A percentile compares a stretch with the other conserved stretches of the same genome.
phyloP scores from a whole-genome alignment of 345 rosid species.

The Populus tremula region DNA sequence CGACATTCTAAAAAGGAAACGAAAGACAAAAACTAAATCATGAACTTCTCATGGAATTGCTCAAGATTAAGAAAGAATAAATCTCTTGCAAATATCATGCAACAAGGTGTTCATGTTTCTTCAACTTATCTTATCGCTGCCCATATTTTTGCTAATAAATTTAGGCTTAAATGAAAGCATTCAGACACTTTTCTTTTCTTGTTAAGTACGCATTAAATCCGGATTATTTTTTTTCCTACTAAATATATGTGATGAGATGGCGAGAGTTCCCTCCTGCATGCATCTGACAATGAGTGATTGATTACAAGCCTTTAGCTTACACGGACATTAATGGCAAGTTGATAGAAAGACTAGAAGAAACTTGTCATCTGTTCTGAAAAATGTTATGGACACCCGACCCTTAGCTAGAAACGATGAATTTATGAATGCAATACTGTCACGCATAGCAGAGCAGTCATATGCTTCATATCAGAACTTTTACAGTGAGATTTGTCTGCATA shows the following conservation, averaged over 20 bases:
- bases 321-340: neutral
- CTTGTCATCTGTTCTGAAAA: too few species aligned
- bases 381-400: neutral
- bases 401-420: neutral
- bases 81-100: neutral
- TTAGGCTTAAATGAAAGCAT: too few species aligned
- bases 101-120: neutral
- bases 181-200: too few species aligned
- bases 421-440: neutral
- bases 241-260: neutral
- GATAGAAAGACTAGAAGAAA: neutral
- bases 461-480: constrained; percentile 1
- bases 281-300: neutral
- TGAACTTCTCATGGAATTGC: neutral
- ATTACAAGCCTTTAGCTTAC: too few species aligned
- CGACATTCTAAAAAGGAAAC: neutral
- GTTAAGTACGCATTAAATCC: too few species aligned
- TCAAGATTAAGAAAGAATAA: neutral
- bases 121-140: too few species aligned
- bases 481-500: neutral
- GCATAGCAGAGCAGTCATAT: neutral
- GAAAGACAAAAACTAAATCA: neutral
- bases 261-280: neutral
- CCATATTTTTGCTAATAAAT: too few species aligned
- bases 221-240: too few species aligned